Base-by-base conservation (phyloP, 345 rosid genomes). In the Sisymbrium irio region DNA sequence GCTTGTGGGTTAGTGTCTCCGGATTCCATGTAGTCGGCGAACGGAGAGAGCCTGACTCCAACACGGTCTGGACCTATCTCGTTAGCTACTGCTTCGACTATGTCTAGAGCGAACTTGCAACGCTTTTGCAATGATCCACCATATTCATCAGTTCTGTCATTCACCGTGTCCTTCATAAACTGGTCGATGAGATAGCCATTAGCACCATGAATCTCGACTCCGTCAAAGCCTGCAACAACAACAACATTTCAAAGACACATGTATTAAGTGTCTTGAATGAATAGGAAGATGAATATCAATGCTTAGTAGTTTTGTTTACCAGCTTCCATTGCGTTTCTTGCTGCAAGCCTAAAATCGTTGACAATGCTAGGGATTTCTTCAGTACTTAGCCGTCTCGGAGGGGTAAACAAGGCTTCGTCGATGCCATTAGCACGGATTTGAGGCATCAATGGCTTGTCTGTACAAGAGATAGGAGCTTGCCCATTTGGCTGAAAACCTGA, bases 161-260 rank as follows among this genome's bases (percentile, higher is more conserved):
- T 91, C 22, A 83, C 85, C 14, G 82, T 80, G 74, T 87, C 95
- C 61, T 91, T 91, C 84, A 88, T 13, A 77, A 91, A 88, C 73
- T 88, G 92, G 17, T 88, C 95, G 4, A 87, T 70, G 27, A 88
- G 68, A 74, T 82, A 84, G 36, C 97, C 95, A 44, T 91, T 76
- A 61, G 95, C 92, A 0, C 90, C 95, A 14, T 87, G 97, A 67
- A 91, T 84, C 79, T 91, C 97, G n/a, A 91, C 88, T 4, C 94
- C 94, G 44, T 88, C 95, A 11, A 88, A 88, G 14, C 94, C 92
- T 90, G 62, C 68, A 74, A 44, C 32, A 44, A 44, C 32, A 44
- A 47, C 51, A 50, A 69, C 19, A 55, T 54, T 55, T 6, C 36
- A 6, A 69, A 14, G 7, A 49, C 20, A 57, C 6, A 57, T 20